Conservation (phyloP, 2,329 filamentous ascomycete species). For the Diaporthe ilicicola region DNA sequence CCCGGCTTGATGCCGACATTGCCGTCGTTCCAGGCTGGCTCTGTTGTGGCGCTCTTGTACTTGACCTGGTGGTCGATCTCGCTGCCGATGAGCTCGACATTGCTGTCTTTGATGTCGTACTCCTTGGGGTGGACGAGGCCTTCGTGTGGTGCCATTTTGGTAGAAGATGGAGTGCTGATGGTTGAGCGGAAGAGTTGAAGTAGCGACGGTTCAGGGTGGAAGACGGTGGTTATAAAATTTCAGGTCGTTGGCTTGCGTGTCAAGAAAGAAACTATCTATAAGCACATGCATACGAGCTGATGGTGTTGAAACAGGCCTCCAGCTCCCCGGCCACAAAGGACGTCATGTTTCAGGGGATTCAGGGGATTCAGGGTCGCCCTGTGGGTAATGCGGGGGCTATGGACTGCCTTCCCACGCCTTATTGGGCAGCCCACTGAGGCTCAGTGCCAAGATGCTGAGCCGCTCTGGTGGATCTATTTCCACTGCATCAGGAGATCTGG, state of each 20-base stretch:
- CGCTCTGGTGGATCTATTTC: slow-evolving; percentile 18
- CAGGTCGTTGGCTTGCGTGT: background rate
- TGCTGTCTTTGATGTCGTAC: slow-evolving; percentile 74
- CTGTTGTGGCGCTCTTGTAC: slow-evolving; percentile 69
- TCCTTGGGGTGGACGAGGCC: slow-evolving; percentile 70
- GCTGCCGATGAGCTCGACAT: slow-evolving; percentile 71
- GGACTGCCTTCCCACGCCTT: background rate
- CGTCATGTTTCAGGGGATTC: slow-evolving; percentile 28
- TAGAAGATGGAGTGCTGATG: background rate
- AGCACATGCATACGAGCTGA: slow-evolving; percentile 15
- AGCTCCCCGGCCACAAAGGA: slow-evolving; percentile 20
- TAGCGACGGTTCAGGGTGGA: background rate
- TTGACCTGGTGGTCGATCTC: slow-evolving; percentile 74
- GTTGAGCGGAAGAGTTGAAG: background rate
- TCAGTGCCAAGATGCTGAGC: slow-evolving; percentile 20
- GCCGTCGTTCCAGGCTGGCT: slow-evolving; percentile 73
- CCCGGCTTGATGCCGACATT: slow-evolving; percentile 61
- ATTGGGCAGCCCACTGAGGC: slow-evolving; percentile 19
- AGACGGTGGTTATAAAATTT: background rate
- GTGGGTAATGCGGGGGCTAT: slow-evolving; percentile 21
- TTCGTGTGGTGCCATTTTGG: slow-evolving; percentile 66
- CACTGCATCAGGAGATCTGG: background rate
- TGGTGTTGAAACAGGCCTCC: slow-evolving; percentile 30
- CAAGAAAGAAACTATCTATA: slow-evolving; percentile 6
- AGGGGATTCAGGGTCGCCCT: slow-evolving; percentile 26